phyloP scores from a whole-genome alignment of 306 rosid genomes.

The Begonia loranthoides region DNA sequence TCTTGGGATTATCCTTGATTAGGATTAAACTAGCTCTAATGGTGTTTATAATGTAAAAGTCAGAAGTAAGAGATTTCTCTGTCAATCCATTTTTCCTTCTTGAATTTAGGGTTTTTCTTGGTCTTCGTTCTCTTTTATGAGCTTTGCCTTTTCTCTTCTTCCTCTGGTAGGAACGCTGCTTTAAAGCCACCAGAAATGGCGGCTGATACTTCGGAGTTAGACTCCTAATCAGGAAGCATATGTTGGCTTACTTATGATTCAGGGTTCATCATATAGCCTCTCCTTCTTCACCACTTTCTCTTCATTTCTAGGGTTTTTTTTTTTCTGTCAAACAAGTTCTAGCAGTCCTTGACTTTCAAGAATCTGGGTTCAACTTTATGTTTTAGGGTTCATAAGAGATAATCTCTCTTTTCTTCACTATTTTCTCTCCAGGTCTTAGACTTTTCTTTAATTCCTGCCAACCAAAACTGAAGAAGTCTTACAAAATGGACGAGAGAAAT shows the following conservation, averaged over 20 bases:
- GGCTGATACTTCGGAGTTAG: slow-evolving; percentile 92
- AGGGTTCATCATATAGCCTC: slow-evolving; percentile 1
- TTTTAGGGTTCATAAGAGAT: not conserved
- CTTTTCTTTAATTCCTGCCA: too few species aligned
- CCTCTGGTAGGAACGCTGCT: slow-evolving; percentile 35
- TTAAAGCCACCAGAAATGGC: slow-evolving; percentile 70
- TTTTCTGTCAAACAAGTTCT: too few species aligned
- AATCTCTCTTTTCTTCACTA: too few species aligned
- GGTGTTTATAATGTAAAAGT: not conserved
- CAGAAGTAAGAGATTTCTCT: not conserved
- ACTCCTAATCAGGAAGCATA: slow-evolving; percentile 73
- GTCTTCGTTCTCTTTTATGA: not conserved
- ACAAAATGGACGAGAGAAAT: slow-evolving; percentile 8
- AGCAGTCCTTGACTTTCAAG: too few species aligned
- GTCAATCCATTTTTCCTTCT: not conserved
- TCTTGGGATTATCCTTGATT: too few species aligned
- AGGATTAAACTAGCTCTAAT: not conserved
- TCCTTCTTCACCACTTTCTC: not conserved
- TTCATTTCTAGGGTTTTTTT: not conserved
- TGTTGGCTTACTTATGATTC: slow-evolving; percentile 20
- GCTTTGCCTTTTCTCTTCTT: not conserved
- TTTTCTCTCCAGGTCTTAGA: too few species aligned
- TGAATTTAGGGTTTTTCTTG: slow-evolving; percentile 12
- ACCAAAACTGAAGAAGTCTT: too few species aligned
- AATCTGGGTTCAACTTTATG: not conserved